phyloP scores from a whole-genome alignment of 2,329 filamentous ascomycete species.

The Didymella lethalis region DNA sequence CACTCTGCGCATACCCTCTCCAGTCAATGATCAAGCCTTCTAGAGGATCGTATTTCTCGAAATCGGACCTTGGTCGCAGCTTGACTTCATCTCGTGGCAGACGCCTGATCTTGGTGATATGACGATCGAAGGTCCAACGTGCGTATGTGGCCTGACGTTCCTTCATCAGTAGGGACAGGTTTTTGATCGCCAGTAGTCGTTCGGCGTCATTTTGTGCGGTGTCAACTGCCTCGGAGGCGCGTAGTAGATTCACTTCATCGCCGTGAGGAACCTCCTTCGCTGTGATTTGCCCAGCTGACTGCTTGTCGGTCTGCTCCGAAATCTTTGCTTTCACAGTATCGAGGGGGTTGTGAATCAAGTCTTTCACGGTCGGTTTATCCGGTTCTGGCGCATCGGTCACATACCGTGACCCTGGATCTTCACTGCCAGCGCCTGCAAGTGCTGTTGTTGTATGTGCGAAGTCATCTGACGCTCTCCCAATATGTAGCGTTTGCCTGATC shows the following conservation, averaged over 20 bases:
- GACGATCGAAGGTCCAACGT: conserved; percentile 49
- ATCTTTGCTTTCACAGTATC: conserved; percentile 36
- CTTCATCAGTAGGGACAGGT: conserved; percentile 32
- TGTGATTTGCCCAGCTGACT: conserved; percentile 41
- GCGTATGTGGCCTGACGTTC: conserved; percentile 46
- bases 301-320: conserved; percentile 32
- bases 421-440: conserved; percentile 25
- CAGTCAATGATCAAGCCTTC: conserved; percentile 37
- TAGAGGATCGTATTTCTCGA: conserved; percentile 31
- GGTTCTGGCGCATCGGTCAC: conserved; percentile 23
- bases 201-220: conserved; percentile 25
- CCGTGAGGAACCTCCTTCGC: conserved; percentile 57
- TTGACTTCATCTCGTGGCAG: conserved; percentile 33
- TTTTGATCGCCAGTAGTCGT: conserved; percentile 27
- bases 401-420: conserved; percentile 31
- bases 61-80: conserved; percentile 32
- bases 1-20: conserved; percentile 39
- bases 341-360: conserved; percentile 37
- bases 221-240: conserved; percentile 39
- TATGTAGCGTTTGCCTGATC: conserved; percentile 35
- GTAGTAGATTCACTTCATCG: conserved; percentile 48
- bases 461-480: conserved; percentile 32
- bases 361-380: conserved; percentile 36
- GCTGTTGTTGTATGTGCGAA: conserved; percentile 18
- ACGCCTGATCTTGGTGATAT: conserved; percentile 46